These are phyloP conservation scores for Pholiota adiposa DNA, from an alignment of 1,284 basidiomycete species.

Conservation along the genomic window DNA sequence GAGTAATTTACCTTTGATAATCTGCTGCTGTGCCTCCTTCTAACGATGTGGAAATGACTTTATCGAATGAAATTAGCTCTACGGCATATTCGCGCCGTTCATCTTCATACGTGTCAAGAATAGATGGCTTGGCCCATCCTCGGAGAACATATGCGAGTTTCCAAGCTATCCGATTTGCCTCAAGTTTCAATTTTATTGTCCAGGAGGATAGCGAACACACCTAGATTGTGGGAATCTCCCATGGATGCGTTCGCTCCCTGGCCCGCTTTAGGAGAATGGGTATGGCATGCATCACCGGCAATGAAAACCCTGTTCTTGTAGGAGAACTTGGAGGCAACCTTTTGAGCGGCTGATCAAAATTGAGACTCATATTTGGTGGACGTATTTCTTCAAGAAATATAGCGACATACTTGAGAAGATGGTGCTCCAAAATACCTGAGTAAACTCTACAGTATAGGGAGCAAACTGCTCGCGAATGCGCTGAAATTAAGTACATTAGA, in stretches of 20 bases:
- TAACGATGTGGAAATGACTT: background rate
- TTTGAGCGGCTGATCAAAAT: constrained; percentile 31
- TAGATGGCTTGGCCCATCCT: constrained; percentile 19
- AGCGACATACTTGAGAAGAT: constrained; percentile 12
- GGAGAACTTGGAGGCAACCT: constrained; percentile 32
- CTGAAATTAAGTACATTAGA: background rate
- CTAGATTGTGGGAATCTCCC: constrained; percentile 33
- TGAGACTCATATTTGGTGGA: too few relatives aligned
- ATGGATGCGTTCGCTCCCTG: constrained; percentile 36
- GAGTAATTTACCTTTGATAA: constrained; percentile 6
- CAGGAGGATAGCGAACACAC: constrained; percentile 11
- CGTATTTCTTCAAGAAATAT: background rate
- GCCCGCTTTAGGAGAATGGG: constrained; percentile 36
- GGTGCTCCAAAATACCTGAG: constrained; percentile 12
- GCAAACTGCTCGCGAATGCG: background rate
- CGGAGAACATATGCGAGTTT: constrained; percentile 32
- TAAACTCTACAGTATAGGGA: constrained; percentile 8
- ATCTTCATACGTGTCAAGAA: background rate
- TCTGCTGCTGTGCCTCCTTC: background rate
- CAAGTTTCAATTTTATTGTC: too few relatives aligned
- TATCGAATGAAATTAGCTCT: background rate
- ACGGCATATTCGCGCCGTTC: background rate
- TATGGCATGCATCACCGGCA: constrained; percentile 35
- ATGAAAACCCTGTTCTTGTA: constrained; percentile 28
- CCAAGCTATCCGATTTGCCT: constrained; percentile 25